Percentiles rank a stretch among this genome's conserved stretches.
Conservation (phyloP, 1,284 basidiomycete genomes). For the Bjerkandera adusta region DNA sequence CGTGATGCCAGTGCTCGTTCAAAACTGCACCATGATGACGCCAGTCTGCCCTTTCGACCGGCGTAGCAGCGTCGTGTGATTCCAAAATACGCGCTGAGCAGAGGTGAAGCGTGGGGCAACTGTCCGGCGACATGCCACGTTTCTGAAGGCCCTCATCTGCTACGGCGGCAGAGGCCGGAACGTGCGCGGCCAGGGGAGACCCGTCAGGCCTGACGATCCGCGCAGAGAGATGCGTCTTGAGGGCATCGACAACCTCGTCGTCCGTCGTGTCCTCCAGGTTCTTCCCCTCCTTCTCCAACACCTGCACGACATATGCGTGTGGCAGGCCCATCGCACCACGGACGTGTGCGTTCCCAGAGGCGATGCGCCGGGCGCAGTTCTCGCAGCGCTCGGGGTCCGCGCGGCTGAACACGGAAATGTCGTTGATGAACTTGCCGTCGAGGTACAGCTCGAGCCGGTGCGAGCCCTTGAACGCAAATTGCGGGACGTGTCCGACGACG, state of each 20-base stretch:
- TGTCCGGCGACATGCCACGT: no score
- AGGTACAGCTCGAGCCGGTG: constrained; percentile 2
- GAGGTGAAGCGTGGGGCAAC: no score
- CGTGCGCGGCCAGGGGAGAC: neutral
- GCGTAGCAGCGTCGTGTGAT: no score
- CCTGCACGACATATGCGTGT: neutral
- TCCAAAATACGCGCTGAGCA: no score
- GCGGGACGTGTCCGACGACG: neutral
- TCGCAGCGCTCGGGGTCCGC: neutral
- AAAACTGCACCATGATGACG: no score
- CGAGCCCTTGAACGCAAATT: constrained; percentile 6
- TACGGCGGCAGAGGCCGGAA: no score
- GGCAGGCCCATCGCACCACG: constrained; percentile 1
- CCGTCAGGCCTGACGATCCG: constrained; percentile 3
- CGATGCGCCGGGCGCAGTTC: constrained; percentile 1
- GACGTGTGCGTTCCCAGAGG: neutral
- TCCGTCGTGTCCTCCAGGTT: neutral
- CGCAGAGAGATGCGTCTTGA: no score
- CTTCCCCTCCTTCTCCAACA: constrained; percentile 1
- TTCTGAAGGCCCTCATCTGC: no score
- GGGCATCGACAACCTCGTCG: neutral
- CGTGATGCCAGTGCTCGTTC: no score
- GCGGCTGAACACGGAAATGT: constrained; percentile 6
- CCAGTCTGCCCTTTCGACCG: no score
- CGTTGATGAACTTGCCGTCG: neutral